Evolutionary conservation across 2,329 filamentous ascomycete genomes (phyloP).

Genomic region (Oidium heveae): DNA sequence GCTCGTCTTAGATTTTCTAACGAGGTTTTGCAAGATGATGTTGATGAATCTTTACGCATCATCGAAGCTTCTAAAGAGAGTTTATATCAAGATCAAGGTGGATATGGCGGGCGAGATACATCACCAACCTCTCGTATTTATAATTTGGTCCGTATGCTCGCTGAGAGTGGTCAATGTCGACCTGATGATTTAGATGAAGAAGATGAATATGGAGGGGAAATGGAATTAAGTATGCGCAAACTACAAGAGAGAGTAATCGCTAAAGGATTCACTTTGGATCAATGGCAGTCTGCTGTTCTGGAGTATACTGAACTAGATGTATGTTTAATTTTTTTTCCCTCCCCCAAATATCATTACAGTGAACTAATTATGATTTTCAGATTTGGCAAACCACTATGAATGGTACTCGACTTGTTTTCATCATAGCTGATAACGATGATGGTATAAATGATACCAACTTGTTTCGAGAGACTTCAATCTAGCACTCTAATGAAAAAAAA

Average conservation of each 20-base stretch:
- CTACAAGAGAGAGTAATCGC: constrained; percentile 80
- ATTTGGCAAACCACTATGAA: constrained; percentile 57
- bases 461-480: too few relatives aligned
- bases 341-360: neutral
- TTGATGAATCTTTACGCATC: constrained; percentile 79
- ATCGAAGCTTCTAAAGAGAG: constrained; percentile 86
- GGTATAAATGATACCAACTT: constrained; percentile 8
- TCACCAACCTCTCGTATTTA: constrained; percentile 81
- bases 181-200: constrained; percentile 29
- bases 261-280: constrained; percentile 89
- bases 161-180: constrained; percentile 46
- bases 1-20: constrained; percentile 76
- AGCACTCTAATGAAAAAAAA: too few relatives aligned
- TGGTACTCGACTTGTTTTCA: constrained; percentile 45
- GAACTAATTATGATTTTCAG: constrained; percentile 17
- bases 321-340: constrained; percentile 21
- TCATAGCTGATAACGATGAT: constrained; percentile 28
- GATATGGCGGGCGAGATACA: constrained; percentile 33
- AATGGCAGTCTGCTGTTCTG: constrained; percentile 64
- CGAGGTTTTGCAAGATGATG: constrained; percentile 69
- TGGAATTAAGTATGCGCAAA: constrained; percentile 67
- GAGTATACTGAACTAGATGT: constrained; percentile 79
- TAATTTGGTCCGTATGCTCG: constrained; percentile 72
- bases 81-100: constrained; percentile 43
- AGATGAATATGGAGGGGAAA: constrained; percentile 32